Percentiles rank a stretch among this genome's conserved stretches.
Conservation (phyloP, 768 basidiomycete species). For the Daedaleopsis sinensis region DNA sequence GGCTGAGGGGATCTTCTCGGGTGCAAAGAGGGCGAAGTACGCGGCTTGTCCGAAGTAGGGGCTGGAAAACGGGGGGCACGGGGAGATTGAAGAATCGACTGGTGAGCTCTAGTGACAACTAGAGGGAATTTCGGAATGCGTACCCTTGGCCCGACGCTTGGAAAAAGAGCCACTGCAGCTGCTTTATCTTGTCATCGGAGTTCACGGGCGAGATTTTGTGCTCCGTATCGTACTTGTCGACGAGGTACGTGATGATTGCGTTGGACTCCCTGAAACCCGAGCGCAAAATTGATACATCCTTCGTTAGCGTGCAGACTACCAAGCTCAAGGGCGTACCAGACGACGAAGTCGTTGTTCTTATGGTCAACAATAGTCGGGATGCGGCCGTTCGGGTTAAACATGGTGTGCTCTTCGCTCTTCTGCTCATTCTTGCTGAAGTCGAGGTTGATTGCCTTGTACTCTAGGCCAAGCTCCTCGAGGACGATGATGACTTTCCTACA, state of each 20-base stretch:
- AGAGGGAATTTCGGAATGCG: not conserved
- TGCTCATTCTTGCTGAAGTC: slow-evolving; percentile 42
- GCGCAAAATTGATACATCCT: not conserved
- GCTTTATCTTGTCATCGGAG: not conserved
- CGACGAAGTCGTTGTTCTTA: slow-evolving; percentile 27
- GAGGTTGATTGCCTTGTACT: slow-evolving; percentile 30
- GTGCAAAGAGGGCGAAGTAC: slow-evolving; percentile 1
- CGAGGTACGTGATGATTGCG: slow-evolving; percentile 43
- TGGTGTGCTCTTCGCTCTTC: slow-evolving; percentile 37
- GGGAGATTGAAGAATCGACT: not conserved
- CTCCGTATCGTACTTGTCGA: slow-evolving; percentile 43
- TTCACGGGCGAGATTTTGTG: slow-evolving; percentile 26
- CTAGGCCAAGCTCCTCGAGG: slow-evolving; percentile 32
- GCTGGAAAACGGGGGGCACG: not conserved
- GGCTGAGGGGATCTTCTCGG: slow-evolving; percentile 11
- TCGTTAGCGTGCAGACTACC: not conserved
- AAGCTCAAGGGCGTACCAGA: slow-evolving; percentile 18
- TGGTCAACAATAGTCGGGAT: slow-evolving; percentile 36
- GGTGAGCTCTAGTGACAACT: not conserved
- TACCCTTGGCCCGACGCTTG: slow-evolving; percentile 25
- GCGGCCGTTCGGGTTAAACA: slow-evolving; percentile 33
- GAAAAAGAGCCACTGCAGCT: slow-evolving; percentile 46
- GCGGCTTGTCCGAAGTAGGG: slow-evolving; percentile 14
- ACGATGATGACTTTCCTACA: slow-evolving; percentile 29
- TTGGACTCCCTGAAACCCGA: slow-evolving; percentile 27